Evolutionary conservation across 2,329 filamentous ascomycete species (phyloP).

Genomic region (Colletotrichum incanum): DNA sequence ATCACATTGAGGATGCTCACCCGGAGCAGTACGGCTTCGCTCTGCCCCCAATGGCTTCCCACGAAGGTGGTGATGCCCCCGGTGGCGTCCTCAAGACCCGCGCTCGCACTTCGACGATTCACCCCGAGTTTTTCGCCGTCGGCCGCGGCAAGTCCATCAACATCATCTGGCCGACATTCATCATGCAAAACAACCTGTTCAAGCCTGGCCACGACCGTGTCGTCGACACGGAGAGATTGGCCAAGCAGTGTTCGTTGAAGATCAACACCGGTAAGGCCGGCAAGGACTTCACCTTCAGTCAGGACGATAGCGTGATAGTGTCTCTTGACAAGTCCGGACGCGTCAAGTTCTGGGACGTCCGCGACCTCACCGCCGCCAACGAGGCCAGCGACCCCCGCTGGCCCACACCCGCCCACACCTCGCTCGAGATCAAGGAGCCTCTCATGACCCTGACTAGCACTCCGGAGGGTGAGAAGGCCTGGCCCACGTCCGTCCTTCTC

Average conservation of each 20-base stretch:
- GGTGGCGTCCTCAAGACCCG: constrained; percentile 96
- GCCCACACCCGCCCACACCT: constrained; percentile 68
- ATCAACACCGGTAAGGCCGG: constrained; percentile 98
- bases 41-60: constrained; percentile 86
- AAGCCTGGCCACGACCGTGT: constrained; percentile 76
- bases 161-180: constrained; percentile 81
- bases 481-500: constrained; percentile 95
- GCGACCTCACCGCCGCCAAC: constrained; percentile 75
- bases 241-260: constrained; percentile 89
- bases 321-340: constrained; percentile 97
- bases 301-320: constrained; percentile 94
- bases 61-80: constrained; percentile 92
- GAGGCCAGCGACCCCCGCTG: constrained; percentile 66
- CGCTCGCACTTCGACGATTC: constrained; percentile 88
- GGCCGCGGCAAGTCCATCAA: constrained; percentile 97
- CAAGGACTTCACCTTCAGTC: constrained; percentile 98
- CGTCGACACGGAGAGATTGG: constrained; percentile 90
- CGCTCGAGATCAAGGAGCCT: constrained; percentile 87
- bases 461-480: constrained; percentile 91
- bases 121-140: constrained; percentile 95
- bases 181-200: constrained; percentile 75
- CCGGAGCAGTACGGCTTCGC: constrained; percentile 90
- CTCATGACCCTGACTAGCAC: constrained; percentile 90
- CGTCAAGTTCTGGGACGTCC: constrained; percentile 98
- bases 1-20: constrained; percentile 83